Evolutionary conservation across 2,329 filamentous ascomycete species (phyloP).

Genomic region (Chrysosporium keratinophilum): DNA sequence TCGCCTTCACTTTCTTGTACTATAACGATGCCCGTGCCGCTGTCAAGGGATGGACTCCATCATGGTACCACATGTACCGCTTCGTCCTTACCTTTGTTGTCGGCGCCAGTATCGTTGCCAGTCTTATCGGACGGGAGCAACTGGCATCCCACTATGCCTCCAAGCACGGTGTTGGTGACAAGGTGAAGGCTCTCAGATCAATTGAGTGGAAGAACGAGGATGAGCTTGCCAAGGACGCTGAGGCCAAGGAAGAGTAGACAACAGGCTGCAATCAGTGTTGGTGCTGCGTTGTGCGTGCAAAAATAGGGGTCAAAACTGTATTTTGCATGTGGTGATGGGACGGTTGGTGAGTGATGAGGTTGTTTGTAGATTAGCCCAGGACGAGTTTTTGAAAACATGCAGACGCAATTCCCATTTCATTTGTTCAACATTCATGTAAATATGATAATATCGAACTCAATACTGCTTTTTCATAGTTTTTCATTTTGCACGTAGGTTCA

Average conservation of each 20-base stretch:
- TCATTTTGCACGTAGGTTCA: no score
- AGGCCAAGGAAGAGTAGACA: conserved; percentile 15
- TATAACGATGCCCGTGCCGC: conserved; percentile 69
- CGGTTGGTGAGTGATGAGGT: background rate
- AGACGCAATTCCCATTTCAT: conserved; percentile 7
- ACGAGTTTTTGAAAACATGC: background rate
- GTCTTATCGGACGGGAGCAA: conserved; percentile 70
- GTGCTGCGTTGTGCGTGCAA: background rate
- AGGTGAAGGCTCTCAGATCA: conserved; percentile 42
- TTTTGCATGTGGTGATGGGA: background rate
- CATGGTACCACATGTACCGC: conserved; percentile 81
- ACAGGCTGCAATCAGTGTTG: background rate
- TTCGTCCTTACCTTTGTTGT: conserved; percentile 89
- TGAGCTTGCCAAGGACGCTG: conserved; percentile 25
- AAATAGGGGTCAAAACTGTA: conserved; percentile 1
- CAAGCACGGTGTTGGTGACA: conserved; percentile 37
- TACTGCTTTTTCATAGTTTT: no score
- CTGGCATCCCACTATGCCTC: conserved; percentile 40
- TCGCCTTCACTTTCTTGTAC: conserved; percentile 75
- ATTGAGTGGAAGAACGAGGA: conserved; percentile 35
- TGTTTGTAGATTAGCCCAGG: conserved; percentile 10
- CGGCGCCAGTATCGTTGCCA: conserved; percentile 68
- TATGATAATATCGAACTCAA: background rate
- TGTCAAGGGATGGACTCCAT: conserved; percentile 64
- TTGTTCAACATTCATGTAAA: conserved; percentile 9